Evolutionary conservation across 768 basidiomycete genomes (phyloP), one percentile per base, ranked within the genome.

Genomic region (Leccinum ochraceum): DNA sequence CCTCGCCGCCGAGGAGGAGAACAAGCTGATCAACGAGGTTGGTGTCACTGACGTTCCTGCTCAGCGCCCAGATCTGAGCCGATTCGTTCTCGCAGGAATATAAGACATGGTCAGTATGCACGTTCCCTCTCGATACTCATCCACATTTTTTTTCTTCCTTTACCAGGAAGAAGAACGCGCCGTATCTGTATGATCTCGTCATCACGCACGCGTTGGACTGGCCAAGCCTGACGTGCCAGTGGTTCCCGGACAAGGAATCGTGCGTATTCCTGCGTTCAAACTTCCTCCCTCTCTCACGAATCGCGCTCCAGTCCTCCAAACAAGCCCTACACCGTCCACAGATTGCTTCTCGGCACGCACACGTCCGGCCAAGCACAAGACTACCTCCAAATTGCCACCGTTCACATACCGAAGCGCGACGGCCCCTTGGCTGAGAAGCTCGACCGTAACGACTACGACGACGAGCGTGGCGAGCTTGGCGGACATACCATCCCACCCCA

Each of bases 161-260:
- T 48, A 54, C 53, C 73, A 94, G 92, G 92, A 94, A 94, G 82
- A 94, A 94, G 79, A 96, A 95, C 77, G 94, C 95, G 56, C 96
- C 95, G 13, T 98, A 96, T 77, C 85, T 98, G 14, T 99, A 99
- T 75, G 97, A 99, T 75, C 82, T 96, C 24, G 93, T 99, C 65
- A 89, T 99, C 68, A 98, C 96, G 1, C 96, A 98, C 73, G 96
- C 96, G 34, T 82, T 98, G 54, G 94, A 97, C 76, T 99, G 97
- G 97, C 97, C 97, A 20, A 94, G 89, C 69, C 74, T 99, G 70
- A 99, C 97, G 5, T 95, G 93, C 74, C 97, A 98, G 77, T 99
- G 97, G 97, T 92, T 99, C 75, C 97, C 97, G 0, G 97, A 99
- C 80, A 89, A 87, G 75, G 93, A 98, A 77, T 85, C 86, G 95